Conservation (phyloP, 331 rosid genomes). For the Stylosanthes scabra region DNA sequence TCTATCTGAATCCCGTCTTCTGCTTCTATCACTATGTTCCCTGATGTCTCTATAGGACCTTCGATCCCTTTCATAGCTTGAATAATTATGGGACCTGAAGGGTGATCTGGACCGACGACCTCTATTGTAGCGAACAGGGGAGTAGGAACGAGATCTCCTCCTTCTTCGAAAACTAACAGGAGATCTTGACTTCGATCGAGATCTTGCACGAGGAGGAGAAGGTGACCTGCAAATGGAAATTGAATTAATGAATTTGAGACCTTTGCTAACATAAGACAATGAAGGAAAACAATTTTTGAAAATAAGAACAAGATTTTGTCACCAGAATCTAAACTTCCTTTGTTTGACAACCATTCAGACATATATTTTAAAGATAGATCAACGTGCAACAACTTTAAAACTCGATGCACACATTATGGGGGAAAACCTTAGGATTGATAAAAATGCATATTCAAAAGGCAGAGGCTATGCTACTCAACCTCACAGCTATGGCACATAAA, state of each 20-base stretch:
- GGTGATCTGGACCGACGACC: constrained; percentile 86
- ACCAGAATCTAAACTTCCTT: background rate
- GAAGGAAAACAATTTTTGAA: background rate
- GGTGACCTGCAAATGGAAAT: constrained; percentile 67
- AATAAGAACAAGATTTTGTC: constrained; percentile 9
- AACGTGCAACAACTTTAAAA: constrained; percentile 16
- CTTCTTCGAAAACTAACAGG: constrained; percentile 72
- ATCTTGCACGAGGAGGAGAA: constrained; percentile 61
- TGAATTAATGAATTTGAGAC: constrained; percentile 28
- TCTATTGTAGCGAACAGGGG: constrained; percentile 73
- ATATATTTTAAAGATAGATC: background rate
- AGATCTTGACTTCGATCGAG: constrained; percentile 87
- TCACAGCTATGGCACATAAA: constrained; percentile 2
- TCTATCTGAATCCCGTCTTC: constrained; percentile 78
- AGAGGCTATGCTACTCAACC: background rate
- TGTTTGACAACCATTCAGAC: background rate
- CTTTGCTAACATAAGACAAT: background rate
- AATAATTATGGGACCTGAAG: constrained; percentile 62
- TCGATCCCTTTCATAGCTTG: constrained; percentile 65
- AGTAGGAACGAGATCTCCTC: constrained; percentile 84
- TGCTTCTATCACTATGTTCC: constrained; percentile 67
- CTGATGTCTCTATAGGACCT: constrained; percentile 67
- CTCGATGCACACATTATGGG: background rate
- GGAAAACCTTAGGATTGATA: constrained; percentile 5
- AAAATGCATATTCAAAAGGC: background rate